phyloP scores from a whole-genome alignment of 208 protist species.

The Trypanosoma avium region DNA sequence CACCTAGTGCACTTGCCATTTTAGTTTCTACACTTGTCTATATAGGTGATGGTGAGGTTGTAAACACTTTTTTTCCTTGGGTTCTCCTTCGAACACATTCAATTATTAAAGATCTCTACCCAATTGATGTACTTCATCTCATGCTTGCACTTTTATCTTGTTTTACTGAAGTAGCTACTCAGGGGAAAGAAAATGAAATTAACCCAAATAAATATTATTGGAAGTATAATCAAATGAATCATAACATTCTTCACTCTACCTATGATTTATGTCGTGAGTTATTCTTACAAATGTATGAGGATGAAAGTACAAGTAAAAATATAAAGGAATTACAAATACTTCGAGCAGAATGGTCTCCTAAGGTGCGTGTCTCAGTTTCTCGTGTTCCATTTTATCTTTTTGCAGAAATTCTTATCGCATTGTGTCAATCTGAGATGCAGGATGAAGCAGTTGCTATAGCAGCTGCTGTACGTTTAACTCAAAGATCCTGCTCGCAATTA shows the following conservation, averaged over 20 bases:
- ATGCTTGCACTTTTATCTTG: conserved; percentile 41
- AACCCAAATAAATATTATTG: not conserved
- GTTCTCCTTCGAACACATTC: conserved; percentile 42
- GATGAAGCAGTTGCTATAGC: conserved; percentile 49
- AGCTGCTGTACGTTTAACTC: conserved; percentile 39
- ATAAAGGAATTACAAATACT: not conserved
- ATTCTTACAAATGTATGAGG: conserved; percentile 70
- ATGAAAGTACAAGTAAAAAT: conserved; percentile 8
- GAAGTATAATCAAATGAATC: conserved; percentile 10
- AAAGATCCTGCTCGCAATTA: conserved; percentile 36
- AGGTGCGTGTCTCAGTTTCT: conserved; percentile 44
- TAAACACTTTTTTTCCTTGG: conserved; percentile 49
- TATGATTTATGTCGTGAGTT: conserved; percentile 72
- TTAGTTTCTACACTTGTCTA: conserved; percentile 40
- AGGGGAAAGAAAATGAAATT: not conserved
- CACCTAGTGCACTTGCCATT: conserved; percentile 64
- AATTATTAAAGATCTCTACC: conserved; percentile 52
- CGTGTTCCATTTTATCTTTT: conserved; percentile 52
- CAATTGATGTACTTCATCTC: conserved; percentile 67
- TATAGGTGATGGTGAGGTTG: conserved; percentile 10
- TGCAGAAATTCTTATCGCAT: conserved; percentile 42
- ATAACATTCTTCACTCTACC: conserved; percentile 42
- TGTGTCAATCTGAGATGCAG: conserved; percentile 39
- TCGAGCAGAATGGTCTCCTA: conserved; percentile 45
- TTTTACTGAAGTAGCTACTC: conserved; percentile 21